Evolutionary conservation across 495 filamentous ascomycete genomes (phyloP).

Genomic region (Daldinia loculata): DNA sequence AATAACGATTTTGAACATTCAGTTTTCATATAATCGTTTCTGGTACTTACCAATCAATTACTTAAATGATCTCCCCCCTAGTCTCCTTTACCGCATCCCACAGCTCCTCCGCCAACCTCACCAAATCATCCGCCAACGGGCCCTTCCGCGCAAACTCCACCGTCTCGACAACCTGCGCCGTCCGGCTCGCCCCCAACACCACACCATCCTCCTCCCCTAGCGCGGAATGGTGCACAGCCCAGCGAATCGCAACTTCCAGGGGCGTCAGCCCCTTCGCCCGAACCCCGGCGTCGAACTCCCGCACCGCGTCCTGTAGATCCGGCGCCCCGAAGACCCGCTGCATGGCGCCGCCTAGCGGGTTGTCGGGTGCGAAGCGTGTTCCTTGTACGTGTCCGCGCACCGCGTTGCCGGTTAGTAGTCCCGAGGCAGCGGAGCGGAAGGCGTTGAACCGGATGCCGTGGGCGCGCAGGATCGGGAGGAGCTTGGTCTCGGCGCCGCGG

Average conservation of each 20-base stretch:
- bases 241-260: constrained; percentile 64
- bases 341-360: constrained; percentile 48
- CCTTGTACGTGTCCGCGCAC: constrained; percentile 34
- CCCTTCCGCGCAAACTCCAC: constrained; percentile 57
- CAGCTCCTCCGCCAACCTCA: constrained; percentile 23
- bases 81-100: constrained; percentile 36
- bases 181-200: constrained; percentile 61
- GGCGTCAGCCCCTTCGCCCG: constrained; percentile 55
- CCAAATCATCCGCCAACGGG: constrained; percentile 40
- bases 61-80: constrained; percentile 25
- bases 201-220: constrained; percentile 62
- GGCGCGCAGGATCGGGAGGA: constrained; percentile 59
- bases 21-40: background rate
- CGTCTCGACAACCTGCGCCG: constrained; percentile 61
- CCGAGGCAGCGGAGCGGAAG: constrained; percentile 55
- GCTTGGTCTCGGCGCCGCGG: constrained; percentile 44
- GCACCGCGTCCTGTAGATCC: constrained; percentile 49
- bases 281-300: constrained; percentile 57
- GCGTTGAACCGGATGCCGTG: constrained; percentile 60
- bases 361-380: constrained; percentile 54
- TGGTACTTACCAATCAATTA: background rate
- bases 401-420: constrained; percentile 57
- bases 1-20: background rate
- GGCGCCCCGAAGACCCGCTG: constrained; percentile 55
- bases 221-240: constrained; percentile 62